Evolutionary conservation across 2,329 filamentous ascomycete species (phyloP).

Genomic region (Ceratocystis harringtonii): DNA sequence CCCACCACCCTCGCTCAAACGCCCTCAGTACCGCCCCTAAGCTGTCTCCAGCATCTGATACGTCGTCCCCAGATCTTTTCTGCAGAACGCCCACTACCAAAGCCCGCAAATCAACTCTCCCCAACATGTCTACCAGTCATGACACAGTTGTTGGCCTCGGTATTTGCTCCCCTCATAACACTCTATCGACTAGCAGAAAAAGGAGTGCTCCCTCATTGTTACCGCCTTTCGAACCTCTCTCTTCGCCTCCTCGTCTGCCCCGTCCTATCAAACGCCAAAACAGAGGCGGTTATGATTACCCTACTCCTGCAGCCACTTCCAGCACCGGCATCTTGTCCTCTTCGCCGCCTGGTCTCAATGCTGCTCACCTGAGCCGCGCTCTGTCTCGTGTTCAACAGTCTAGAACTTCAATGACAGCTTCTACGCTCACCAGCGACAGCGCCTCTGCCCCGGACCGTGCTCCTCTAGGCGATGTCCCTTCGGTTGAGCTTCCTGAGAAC

Average conservation of each 20-base stretch:
- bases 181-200: conserved; percentile 30
- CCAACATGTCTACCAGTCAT: background rate
- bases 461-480: conserved; percentile 71
- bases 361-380: conserved; percentile 24
- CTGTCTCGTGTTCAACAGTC: conserved; percentile 20
- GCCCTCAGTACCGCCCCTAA: background rate
- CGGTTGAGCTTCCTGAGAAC: conserved; percentile 63
- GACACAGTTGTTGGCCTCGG: background rate
- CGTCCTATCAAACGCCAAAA: conserved; percentile 52
- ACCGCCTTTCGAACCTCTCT: conserved; percentile 63
- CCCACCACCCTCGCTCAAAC: background rate
- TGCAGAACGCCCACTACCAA: background rate
- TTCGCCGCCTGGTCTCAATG: conserved; percentile 49
- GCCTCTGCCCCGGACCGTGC: conserved; percentile 43
- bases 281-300: conserved; percentile 46
- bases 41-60: background rate
- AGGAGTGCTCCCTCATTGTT: conserved; percentile 52
- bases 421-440: background rate
- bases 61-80: background rate
- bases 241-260: conserved; percentile 61
- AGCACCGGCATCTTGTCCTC: conserved; percentile 83
- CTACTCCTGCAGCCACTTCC: conserved; percentile 85
- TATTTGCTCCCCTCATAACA: background rate
- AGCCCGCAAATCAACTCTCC: background rate
- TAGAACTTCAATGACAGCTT: background rate